These are phyloP conservation scores for Salmacisia buchloeana DNA, from an alignment of 1,284 basidiomycete species.

Conservation along the genomic window DNA sequence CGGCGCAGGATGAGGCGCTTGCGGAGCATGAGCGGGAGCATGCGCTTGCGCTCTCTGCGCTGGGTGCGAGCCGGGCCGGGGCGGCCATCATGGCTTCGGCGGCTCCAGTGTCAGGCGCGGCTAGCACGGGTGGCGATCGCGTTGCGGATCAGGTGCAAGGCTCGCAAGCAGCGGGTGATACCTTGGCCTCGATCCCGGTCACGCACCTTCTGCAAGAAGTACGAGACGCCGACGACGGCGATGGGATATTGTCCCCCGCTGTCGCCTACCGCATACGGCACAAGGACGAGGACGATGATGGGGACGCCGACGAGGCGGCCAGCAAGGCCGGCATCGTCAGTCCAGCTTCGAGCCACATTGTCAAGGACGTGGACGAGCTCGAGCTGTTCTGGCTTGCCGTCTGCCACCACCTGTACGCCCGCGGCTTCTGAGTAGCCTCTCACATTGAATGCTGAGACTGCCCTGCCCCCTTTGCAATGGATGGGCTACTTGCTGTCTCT, in stretches of 20 bases:
- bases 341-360: neutral
- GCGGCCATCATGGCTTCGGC: too few species aligned
- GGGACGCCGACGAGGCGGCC: neutral
- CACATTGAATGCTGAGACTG: too few species aligned
- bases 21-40: neutral
- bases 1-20: conserved; percentile 14
- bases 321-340: conserved; percentile 2
- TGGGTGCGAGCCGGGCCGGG: conserved; percentile 14
- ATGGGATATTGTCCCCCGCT: too few species aligned
- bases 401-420: conserved; percentile 40
- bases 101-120: too few species aligned
- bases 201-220: too few species aligned
- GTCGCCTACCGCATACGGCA: neutral
- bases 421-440: conserved; percentile 24
- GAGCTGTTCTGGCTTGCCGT: conserved; percentile 46
- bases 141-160: neutral
- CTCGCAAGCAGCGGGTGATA: neutral
- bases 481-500: too few species aligned
- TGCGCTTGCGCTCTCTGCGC: conserved; percentile 17
- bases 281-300: conserved; percentile 9
- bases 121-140: too few species aligned
- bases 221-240: too few species aligned
- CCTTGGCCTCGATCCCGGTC: neutral
- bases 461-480: too few species aligned
- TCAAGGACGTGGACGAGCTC: conserved; percentile 20